Evolutionary conservation across 1,139 yeast genomes (phyloP).

Genomic region (Diutina catenulata): DNA sequence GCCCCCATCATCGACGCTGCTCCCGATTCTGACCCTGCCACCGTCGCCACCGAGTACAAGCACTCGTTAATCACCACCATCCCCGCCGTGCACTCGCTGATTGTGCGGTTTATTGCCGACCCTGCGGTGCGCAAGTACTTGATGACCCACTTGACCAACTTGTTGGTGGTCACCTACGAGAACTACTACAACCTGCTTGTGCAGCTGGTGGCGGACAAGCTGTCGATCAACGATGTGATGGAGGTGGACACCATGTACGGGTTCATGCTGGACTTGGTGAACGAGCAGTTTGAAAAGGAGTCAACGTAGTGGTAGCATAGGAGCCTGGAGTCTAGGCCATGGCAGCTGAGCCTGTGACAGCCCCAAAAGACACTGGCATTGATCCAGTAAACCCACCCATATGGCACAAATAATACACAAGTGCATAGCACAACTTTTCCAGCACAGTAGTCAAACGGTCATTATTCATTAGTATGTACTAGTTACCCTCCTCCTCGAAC

Average conservation of each 20-base stretch:
- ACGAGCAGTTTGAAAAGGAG: background rate
- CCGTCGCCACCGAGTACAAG: slow-evolving; percentile 21
- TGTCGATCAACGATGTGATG: slow-evolving; percentile 1
- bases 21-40: slow-evolving; percentile 13
- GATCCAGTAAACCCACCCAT: too few species aligned
- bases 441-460: too few species aligned
- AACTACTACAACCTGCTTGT: slow-evolving; percentile 15
- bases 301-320: background rate
- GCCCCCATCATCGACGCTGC: slow-evolving; percentile 18
- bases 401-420: too few species aligned
- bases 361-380: too few species aligned
- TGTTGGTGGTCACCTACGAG: slow-evolving; percentile 22
- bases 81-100: slow-evolving; percentile 42
- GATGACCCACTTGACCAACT: slow-evolving; percentile 20
- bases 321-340: too few species aligned
- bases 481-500: slow-evolving; percentile 37
- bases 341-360: too few species aligned
- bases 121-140: slow-evolving; percentile 20
- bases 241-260: slow-evolving; percentile 2
- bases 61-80: slow-evolving; percentile 38
- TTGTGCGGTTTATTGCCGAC: slow-evolving; percentile 35
- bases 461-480: too few species aligned
- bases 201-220: slow-evolving; percentile 9
- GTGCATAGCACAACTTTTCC: background rate
- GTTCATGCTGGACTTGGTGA: background rate